A percentile compares a stretch with the other conserved stretches of the same genome.
Evolutionary conservation across 129 eudicot genomes (phyloP).

Genomic region (Helianthus tuberosus): DNA sequence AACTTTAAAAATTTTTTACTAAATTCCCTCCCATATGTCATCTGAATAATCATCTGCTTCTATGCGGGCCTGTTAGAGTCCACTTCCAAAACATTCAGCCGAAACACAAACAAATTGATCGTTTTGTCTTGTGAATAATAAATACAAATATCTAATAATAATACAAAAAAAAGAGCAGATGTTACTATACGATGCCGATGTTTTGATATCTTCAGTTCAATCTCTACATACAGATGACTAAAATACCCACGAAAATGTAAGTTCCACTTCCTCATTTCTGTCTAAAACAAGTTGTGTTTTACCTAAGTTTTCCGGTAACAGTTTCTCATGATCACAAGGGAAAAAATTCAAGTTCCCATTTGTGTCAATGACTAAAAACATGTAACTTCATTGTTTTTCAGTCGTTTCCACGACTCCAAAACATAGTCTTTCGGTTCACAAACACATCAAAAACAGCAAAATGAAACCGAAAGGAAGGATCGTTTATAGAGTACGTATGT

Average conservation of each 20-base stretch:
- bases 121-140: neutral
- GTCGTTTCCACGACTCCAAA: neutral
- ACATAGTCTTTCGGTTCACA: neutral
- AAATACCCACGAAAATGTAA: neutral
- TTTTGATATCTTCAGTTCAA: neutral
- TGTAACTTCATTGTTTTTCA: neutral
- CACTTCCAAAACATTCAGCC: neutral
- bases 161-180: neutral
- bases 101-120: neutral
- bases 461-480: slow-evolving; percentile 2
- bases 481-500: slow-evolving; percentile 19
- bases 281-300: too few relatives aligned
- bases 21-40: neutral
- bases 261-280: too few relatives aligned
- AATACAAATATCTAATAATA: neutral
- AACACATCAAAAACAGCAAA: neutral
- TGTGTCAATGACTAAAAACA: neutral
- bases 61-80: neutral
- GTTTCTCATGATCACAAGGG: too few relatives aligned
- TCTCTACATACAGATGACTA: neutral
- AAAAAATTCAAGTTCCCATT: neutral
- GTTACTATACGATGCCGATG: neutral
- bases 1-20: too few relatives aligned
- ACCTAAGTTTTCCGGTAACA: too few relatives aligned
- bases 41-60: neutral